phyloP scores from a whole-genome alignment of 2,329 filamentous ascomycete species.

The Emericellopsis atlantica region DNA sequence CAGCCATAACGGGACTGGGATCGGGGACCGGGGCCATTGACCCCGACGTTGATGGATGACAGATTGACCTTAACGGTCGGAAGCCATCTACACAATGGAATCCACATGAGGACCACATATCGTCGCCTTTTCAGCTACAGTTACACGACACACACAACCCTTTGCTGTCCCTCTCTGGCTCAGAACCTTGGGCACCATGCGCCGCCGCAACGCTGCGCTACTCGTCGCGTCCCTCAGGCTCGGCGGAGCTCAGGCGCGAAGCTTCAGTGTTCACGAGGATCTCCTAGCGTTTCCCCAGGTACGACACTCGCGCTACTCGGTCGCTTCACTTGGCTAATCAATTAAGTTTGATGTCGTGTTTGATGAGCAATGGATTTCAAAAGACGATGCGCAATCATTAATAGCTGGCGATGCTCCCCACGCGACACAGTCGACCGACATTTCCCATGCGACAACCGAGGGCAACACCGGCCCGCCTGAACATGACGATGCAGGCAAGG shows the following conservation, averaged over 20 bases:
- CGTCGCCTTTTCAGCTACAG: too few species aligned
- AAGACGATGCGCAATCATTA: conserved; percentile 53
- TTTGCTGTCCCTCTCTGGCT: too few species aligned
- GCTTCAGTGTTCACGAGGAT: conserved; percentile 82
- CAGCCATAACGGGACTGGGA: too few species aligned
- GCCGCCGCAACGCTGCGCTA: conserved; percentile 31
- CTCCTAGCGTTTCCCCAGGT: conserved; percentile 80
- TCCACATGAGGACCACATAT: background rate
- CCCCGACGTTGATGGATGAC: too few species aligned
- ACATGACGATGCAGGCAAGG: conserved; percentile 21
- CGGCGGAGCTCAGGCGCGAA: conserved; percentile 32
- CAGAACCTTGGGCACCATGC: conserved; percentile 27
- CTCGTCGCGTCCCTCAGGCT: conserved; percentile 28
- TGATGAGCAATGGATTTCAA: conserved; percentile 57
- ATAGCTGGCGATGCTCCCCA: conserved; percentile 29
- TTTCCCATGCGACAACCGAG: conserved; percentile 20
- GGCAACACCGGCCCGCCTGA: conserved; percentile 12
- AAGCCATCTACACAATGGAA: background rate
- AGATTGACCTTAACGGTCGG: too few species aligned
- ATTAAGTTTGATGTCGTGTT: conserved; percentile 69
- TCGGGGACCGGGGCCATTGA: too few species aligned
- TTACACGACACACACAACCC: too few species aligned
- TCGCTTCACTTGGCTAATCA: conserved; percentile 1
- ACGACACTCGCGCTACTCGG: conserved; percentile 12
- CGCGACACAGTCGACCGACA: conserved; percentile 25